These are phyloP conservation scores for Linnemannia exigua DNA, from an alignment of 192 early-diverging fungal genomes.

Conservation along the genomic window DNA sequence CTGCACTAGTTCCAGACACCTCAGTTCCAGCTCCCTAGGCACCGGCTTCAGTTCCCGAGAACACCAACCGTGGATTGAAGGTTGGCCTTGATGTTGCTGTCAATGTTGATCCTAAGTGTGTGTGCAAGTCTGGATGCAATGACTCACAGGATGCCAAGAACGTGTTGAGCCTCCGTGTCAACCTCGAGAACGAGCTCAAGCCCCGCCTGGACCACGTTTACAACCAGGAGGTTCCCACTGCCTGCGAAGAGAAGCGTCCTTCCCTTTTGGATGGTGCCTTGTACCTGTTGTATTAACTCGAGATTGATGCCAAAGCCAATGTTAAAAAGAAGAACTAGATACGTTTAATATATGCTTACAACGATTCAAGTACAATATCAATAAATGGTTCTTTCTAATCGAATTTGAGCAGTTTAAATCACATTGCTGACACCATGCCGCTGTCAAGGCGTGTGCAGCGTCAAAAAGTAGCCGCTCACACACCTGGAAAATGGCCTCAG, in stretches of 20 bases:
- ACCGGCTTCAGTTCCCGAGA: neutral
- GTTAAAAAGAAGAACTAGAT: neutral
- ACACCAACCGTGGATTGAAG: neutral
- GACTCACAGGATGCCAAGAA: conserved; percentile 24
- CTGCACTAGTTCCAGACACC: conserved; percentile 3
- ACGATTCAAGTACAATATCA: neutral
- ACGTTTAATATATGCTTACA: no score
- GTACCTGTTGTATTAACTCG: neutral
- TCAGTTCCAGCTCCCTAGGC: neutral
- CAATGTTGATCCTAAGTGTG: conserved; percentile 25
- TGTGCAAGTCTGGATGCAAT: conserved; percentile 54
- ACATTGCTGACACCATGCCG: no score
- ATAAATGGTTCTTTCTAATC: neutral
- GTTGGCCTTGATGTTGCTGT: conserved; percentile 13
- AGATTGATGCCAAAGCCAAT: neutral
- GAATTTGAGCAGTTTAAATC: no score
- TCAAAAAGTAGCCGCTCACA: no score
- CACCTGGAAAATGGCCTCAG: no score
- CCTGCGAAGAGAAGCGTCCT: conserved; percentile 8
- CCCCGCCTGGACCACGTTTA: conserved; percentile 25
- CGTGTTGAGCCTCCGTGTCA: conserved; percentile 23
- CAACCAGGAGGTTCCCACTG: conserved; percentile 30
- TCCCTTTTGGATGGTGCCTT: conserved; percentile 12
- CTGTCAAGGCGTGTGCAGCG: no score
- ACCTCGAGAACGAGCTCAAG: conserved; percentile 30